Percentiles rank a stretch among this genome's conserved stretches.
Evolutionary conservation across 768 basidiomycete genomes (phyloP).

Genomic region (Leccinellum rugosiceps): DNA sequence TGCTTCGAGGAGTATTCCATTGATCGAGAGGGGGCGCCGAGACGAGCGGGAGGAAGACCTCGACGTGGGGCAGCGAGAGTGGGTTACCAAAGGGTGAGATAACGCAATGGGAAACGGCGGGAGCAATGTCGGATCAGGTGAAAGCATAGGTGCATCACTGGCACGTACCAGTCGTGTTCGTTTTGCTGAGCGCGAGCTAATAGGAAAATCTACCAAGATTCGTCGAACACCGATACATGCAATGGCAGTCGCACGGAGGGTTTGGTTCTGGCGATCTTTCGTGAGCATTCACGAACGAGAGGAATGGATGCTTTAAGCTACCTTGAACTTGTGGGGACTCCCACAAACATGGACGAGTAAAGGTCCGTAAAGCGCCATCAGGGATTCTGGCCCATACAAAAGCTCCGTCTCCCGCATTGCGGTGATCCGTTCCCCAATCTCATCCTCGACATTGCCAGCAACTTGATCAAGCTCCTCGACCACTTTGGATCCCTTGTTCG

Average conservation of each 20-base stretch:
- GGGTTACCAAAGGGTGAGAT: too few relatives aligned
- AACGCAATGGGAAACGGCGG: too few relatives aligned
- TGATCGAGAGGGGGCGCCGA: too few relatives aligned
- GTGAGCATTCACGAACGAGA: conserved; percentile 7
- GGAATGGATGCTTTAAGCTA: conserved; percentile 22
- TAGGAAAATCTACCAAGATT: too few relatives aligned
- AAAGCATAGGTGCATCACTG: too few relatives aligned
- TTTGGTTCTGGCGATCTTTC: conserved; percentile 60
- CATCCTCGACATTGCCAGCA: conserved; percentile 96
- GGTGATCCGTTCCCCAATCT: conserved; percentile 91
- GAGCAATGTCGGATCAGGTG: too few relatives aligned
- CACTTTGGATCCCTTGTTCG: conserved; percentile 48
- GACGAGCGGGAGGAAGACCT: too few relatives aligned
- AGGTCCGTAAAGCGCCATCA: conserved; percentile 84
- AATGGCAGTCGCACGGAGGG: conserved; percentile 83
- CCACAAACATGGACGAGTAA: conserved; percentile 89
- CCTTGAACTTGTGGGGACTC: conserved; percentile 89
- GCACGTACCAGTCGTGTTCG: too few relatives aligned
- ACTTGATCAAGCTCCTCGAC: conserved; percentile 94
- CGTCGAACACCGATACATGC: too few relatives aligned
- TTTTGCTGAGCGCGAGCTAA: too few relatives aligned
- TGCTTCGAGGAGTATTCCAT: too few relatives aligned
- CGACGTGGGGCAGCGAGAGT: too few relatives aligned
- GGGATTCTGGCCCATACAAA: conserved; percentile 75
- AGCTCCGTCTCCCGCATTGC: conserved; percentile 83